These are phyloP conservation scores for Tylopilus subfusipes DNA, from an alignment of 768 basidiomycete genomes.

Conservation along the genomic window DNA sequence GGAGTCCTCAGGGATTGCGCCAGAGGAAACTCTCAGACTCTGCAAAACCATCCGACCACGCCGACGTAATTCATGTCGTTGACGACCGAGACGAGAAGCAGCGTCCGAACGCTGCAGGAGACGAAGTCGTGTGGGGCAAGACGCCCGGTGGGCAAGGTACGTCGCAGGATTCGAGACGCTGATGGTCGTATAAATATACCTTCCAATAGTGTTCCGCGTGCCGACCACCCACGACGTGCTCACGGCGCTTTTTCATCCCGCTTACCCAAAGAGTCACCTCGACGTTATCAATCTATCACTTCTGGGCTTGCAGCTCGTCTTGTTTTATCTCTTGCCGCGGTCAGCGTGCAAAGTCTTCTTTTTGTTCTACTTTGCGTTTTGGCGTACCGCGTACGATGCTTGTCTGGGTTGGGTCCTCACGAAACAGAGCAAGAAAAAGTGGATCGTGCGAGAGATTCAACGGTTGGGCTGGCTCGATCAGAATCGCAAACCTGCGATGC, in stretches of 20 bases:
- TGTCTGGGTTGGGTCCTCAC: conserved; percentile 94
- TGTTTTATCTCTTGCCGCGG: conserved; percentile 67
- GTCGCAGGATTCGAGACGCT: conserved; percentile 13
- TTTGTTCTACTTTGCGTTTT: conserved; percentile 87
- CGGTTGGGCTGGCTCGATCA: conserved; percentile 87
- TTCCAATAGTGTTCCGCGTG: conserved; percentile 75
- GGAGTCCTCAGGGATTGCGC: conserved; percentile 22
- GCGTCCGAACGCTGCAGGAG: conserved; percentile 11
- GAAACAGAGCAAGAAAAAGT: conserved; percentile 92
- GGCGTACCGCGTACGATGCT: conserved; percentile 87
- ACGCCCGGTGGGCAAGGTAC: conserved; percentile 76
- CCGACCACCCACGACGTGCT: conserved; percentile 90
- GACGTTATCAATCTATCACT: conserved; percentile 83
- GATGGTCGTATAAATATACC: not conserved
- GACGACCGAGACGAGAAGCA: conserved; percentile 14
- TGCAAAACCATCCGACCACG: not conserved
- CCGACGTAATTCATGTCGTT: conserved; percentile 1
- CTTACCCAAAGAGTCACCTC: conserved; percentile 81
- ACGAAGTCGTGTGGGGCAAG: conserved; percentile 85
- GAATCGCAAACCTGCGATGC: conserved; percentile 53
- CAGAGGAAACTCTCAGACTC: conserved; percentile 16
- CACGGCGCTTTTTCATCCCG: conserved; percentile 79
- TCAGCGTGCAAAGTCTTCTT: conserved; percentile 63
- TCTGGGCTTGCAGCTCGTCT: conserved; percentile 69
- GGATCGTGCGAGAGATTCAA: conserved; percentile 83